Evolutionary conservation across 1,284 basidiomycete genomes (phyloP), one percentile per base, ranked within the genome.

Genomic region (Apiotrichum mycotoxinovorans): DNA sequence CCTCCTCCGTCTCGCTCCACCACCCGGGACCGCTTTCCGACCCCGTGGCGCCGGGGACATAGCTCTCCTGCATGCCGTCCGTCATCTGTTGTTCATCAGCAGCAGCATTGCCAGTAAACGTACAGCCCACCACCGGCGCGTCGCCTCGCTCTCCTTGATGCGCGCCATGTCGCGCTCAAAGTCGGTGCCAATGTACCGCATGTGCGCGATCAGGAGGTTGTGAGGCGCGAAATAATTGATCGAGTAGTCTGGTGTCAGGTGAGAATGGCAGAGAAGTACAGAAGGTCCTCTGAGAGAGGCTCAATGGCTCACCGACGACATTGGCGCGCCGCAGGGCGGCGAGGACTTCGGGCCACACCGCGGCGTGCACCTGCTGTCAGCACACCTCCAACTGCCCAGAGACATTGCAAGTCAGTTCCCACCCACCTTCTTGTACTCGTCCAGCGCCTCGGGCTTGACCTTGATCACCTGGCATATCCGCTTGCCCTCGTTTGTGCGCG

Each of bases 391-490:
- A n/a, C 37, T 1, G 15, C 17, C n/a, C n/a, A n/a, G n/a, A n/a
- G n/a, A n/a, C n/a, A n/a, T 18, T 46, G 27, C 9, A n/a, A 9
- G 25, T n/a, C 25, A 44, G 25, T 17, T 15, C 26, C 4, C 14
- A n/a, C 69, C 43, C 45, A 75, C 78, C 68, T 73, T 74, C 65
- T 83, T 86, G 79, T 90, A 91, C 67, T 88, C 87, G 8, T 80
- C 82, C 43, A 82, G 78, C 3, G 79, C 75, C 33, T 83, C 80
- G 0, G 86, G 84, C 70, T 84, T 87, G 60, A 89, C 83, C 80
- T 86, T 85, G 73, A 89, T 86, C 56, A 89, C 81, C 68, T 89
- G 87, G 69, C 86, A 88, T 56, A 88, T 79, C 38, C 87, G 83
- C 73, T 83, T 84, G 12, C 81, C 77, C 57, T 77, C 67, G 76